These are phyloP conservation scores for Penicillium crustosum DNA, from an alignment of 2,329 filamentous ascomycete genomes.

Conservation along the genomic window DNA sequence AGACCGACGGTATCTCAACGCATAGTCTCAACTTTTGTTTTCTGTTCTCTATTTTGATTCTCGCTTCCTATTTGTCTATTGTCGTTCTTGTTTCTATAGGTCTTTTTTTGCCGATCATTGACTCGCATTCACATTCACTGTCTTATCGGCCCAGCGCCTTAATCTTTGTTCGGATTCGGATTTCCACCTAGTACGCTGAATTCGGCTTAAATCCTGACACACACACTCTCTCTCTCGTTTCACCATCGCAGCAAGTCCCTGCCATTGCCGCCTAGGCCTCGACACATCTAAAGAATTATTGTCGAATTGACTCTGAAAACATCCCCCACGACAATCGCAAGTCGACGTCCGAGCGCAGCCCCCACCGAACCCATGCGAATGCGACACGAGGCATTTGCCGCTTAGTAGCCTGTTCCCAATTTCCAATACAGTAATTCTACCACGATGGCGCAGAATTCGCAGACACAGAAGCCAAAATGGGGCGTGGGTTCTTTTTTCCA, in stretches of 20 bases:
- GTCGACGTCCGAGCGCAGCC: slow-evolving; percentile 14
- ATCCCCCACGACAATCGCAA: slow-evolving; percentile 1
- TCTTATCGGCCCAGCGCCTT: neutral
- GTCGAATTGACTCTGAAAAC: neutral
- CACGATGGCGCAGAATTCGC: slow-evolving; percentile 37
- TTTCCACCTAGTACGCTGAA: slow-evolving; percentile 13
- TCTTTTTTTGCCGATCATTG: neutral
- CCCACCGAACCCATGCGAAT: slow-evolving; percentile 24
- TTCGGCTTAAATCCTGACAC: slow-evolving; percentile 3
- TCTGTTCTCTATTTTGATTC: neutral
- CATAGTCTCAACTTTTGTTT: slow-evolving; percentile 8
- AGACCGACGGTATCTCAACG: slow-evolving; percentile 21
- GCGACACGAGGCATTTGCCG: slow-evolving; percentile 20
- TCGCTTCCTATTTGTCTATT: slow-evolving; percentile 4
- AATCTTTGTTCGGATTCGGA: slow-evolving; percentile 9
- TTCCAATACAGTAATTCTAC: neutral
- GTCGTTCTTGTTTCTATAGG: slow-evolving; percentile 1
- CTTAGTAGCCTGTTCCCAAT: slow-evolving; percentile 19
- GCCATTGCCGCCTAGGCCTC: neutral
- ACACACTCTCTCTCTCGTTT: slow-evolving; percentile 8
- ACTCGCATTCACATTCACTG: neutral
- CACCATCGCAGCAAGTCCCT: neutral
- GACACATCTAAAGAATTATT: neutral
- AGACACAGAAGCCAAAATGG: slow-evolving; percentile 63
- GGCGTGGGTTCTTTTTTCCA: slow-evolving; percentile 70